A percentile compares a stretch with the other conserved stretches of the same genome.
Evolutionary conservation across 306 rosid species (phyloP).

Genomic region (Inga laurina): DNA sequence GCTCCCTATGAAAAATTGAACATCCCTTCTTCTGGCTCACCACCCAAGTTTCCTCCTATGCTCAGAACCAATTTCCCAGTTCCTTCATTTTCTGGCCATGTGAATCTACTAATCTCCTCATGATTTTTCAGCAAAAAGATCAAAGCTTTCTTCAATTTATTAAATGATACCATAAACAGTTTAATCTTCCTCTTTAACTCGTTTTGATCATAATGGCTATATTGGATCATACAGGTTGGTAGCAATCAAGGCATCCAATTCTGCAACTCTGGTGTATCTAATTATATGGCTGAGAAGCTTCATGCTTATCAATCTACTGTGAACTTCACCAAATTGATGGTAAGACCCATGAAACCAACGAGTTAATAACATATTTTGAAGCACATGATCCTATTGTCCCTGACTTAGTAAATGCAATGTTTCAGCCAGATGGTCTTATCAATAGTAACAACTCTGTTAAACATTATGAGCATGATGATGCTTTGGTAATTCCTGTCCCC

Average conservation of each 20-base stretch:
- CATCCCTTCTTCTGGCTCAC: constrained; percentile 50
- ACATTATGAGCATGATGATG: constrained; percentile 40
- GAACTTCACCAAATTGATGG: constrained; percentile 36
- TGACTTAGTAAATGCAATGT: constrained; percentile 29
- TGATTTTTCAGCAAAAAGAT: not conserved
- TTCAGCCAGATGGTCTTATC: constrained; percentile 37
- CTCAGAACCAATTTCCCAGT: constrained; percentile 38
- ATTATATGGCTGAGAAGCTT: constrained; percentile 43
- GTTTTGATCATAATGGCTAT: not conserved
- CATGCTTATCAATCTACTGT: constrained; percentile 40
- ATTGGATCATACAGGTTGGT: constrained; percentile 36
- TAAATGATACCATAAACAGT: not conserved
- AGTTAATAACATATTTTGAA: constrained; percentile 25
- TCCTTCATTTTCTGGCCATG: constrained; percentile 49
- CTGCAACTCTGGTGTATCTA: constrained; percentile 41
- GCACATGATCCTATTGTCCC: constrained; percentile 28
- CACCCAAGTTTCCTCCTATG: constrained; percentile 48
- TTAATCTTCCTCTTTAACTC: not conserved
- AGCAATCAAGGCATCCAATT: constrained; percentile 38
- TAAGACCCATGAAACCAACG: constrained; percentile 33
- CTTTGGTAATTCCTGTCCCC: constrained; percentile 33
- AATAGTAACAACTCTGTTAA: constrained; percentile 35
- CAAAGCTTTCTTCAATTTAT: not conserved
- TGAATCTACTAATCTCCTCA: constrained; percentile 36
- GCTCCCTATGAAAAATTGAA: constrained; percentile 52